Evolutionary conservation across 1,284 basidiomycete species (phyloP).

Genomic region (Moesziomyces sp.): DNA sequence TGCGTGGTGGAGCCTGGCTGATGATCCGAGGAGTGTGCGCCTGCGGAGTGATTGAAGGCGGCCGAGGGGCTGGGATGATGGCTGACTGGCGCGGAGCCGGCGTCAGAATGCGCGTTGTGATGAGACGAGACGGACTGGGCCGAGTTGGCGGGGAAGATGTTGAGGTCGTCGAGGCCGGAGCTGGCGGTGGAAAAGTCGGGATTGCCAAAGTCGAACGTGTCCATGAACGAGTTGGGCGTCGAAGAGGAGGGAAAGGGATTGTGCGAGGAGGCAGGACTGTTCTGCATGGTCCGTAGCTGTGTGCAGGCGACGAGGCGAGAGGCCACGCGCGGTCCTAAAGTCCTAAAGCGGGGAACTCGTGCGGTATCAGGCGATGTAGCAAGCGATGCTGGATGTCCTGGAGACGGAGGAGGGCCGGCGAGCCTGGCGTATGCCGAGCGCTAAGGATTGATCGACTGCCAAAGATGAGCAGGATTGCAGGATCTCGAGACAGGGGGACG

Average conservation of each 20-base stretch:
- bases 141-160: slow-evolving; percentile 33
- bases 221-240: slow-evolving; percentile 52
- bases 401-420: too few relatives aligned
- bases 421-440: too few relatives aligned
- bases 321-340: too few relatives aligned
- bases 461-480: too few relatives aligned
- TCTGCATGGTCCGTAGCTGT: slow-evolving; percentile 22
- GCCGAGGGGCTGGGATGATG: slow-evolving; percentile 49
- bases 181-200: slow-evolving; percentile 41
- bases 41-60: slow-evolving; percentile 2
- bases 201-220: slow-evolving; percentile 57
- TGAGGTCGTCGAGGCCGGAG: slow-evolving; percentile 48
- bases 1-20: slow-evolving; percentile 5
- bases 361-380: too few relatives aligned
- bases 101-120: slow-evolving; percentile 27
- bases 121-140: slow-evolving; percentile 16
- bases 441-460: too few relatives aligned
- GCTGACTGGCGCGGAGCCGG: slow-evolving; percentile 38
- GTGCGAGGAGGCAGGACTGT: slow-evolving; percentile 35
- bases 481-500: too few relatives aligned
- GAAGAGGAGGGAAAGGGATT: slow-evolving; percentile 33
- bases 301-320: not conserved
- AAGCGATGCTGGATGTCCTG: too few relatives aligned
- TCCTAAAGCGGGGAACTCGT: too few relatives aligned
- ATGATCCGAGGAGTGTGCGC: slow-evolving; percentile 14